These are phyloP conservation scores for Trichoderma citrinoviride DNA, from an alignment of 2,329 filamentous ascomycete species.

Conservation along the genomic window DNA sequence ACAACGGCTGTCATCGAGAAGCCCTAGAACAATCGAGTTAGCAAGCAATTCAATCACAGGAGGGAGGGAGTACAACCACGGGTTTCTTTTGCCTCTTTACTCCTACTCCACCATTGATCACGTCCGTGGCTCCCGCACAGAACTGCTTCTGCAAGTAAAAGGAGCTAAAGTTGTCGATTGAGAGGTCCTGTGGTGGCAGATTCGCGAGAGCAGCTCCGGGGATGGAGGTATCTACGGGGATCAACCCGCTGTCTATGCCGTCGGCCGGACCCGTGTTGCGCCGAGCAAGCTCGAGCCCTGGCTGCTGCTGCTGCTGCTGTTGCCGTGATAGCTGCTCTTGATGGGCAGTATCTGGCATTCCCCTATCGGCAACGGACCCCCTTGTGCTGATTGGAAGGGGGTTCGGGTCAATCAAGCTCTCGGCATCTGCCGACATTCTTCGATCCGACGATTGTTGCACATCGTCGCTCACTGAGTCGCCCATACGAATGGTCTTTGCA, in stretches of 20 bases:
- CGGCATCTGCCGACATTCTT: slow-evolving; percentile 7
- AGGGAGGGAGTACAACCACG: slow-evolving; percentile 29
- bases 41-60: background rate
- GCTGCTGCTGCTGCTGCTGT: background rate
- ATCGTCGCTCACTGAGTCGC: background rate
- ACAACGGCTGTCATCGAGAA: slow-evolving; percentile 43
- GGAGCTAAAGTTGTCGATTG: slow-evolving; percentile 46
- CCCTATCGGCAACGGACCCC: background rate
- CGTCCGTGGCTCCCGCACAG: slow-evolving; percentile 53
- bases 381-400: background rate
- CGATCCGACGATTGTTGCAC: background rate
- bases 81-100: slow-evolving; percentile 52
- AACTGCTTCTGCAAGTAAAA: slow-evolving; percentile 55
- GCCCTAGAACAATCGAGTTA: slow-evolving; percentile 33
- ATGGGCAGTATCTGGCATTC: background rate
- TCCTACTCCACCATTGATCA: slow-evolving; percentile 47
- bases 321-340: background rate
- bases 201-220: background rate
- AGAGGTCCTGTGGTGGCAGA: slow-evolving; percentile 35
- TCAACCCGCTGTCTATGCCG: slow-evolving; percentile 23
- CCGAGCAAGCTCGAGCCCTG: slow-evolving; percentile 6
- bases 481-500: background rate
- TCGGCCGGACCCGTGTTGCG: background rate
- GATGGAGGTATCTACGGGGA: slow-evolving; percentile 24
- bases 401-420: slow-evolving; percentile 19